These are phyloP conservation scores for Mycena haematopus DNA, from an alignment of 768 basidiomycete genomes.

Conservation along the genomic window DNA sequence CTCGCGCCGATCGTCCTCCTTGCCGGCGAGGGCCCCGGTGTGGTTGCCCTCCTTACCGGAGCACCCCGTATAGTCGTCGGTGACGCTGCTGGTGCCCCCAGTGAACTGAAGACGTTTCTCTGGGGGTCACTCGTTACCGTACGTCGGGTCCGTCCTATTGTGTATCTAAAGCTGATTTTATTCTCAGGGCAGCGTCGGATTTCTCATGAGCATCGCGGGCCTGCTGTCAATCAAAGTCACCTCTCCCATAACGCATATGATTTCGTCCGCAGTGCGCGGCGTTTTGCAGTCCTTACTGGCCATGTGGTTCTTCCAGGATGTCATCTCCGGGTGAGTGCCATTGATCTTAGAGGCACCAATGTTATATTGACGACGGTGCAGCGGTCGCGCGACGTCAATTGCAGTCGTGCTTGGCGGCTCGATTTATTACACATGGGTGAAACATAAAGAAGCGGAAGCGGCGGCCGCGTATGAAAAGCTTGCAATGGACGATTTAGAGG, in stretches of 20 bases:
- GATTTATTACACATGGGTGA: slow-evolving; percentile 71
- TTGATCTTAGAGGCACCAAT: not conserved
- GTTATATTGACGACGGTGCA: slow-evolving; percentile 31
- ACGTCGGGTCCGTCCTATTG: slow-evolving; percentile 23
- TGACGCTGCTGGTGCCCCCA: no score
- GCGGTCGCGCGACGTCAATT: slow-evolving; percentile 67
- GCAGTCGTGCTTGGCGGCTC: slow-evolving; percentile 66
- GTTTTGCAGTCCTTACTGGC: slow-evolving; percentile 72
- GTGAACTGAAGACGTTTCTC: slow-evolving; percentile 52
- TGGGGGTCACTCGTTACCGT: slow-evolving; percentile 68
- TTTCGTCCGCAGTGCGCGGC: slow-evolving; percentile 78
- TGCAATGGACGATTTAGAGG: slow-evolving; percentile 57
- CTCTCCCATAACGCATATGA: slow-evolving; percentile 83
- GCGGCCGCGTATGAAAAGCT: slow-evolving; percentile 50
- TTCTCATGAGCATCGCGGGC: slow-evolving; percentile 79
- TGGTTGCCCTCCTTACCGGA: slow-evolving; percentile 23
- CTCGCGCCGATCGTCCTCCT: slow-evolving; percentile 66
- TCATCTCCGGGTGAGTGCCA: slow-evolving; percentile 59
- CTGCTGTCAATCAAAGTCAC: slow-evolving; percentile 82
- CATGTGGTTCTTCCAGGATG: slow-evolving; percentile 64
- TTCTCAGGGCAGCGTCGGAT: slow-evolving; percentile 66
- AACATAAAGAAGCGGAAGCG: slow-evolving; percentile 55
- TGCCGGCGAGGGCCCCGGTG: slow-evolving; percentile 59
- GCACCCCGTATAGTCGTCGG: slow-evolving; percentile 27
- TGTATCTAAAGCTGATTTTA: not conserved